Base-by-base conservation (phyloP, 805 yeast genomes). In the Metschnikowia kofuensis region DNA sequence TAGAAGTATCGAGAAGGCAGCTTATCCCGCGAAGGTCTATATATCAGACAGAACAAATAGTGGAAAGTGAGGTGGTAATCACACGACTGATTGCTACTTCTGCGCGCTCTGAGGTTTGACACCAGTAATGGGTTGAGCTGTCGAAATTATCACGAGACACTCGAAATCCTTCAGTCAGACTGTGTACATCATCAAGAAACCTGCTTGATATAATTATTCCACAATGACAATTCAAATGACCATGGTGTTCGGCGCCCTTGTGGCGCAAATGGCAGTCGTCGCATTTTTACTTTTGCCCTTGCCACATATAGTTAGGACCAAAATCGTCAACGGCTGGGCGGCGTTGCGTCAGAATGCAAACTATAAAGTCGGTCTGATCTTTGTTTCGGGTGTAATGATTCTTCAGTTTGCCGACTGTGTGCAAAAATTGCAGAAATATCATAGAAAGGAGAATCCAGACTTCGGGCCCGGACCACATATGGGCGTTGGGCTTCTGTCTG, bases 321-420 rank as follows among this genome's bases (percentile, higher is more conserved):
- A 64, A n/a, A 58, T 79, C 12, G 73, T 76, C 40, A 58, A 62
- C n/a, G 32, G 67, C 1, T 70, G 74, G 47, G 62, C 67, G 38
- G 58, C 60, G 11, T 54, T 76, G 34, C 65, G 66, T 44, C 56
- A 60, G 27, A 66, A 65, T 34, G 65, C 64, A 31, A 77, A 82
- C 56, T 65, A 74, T 47, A 73, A 67, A 51, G 78, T 82, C 0
- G 75, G 79, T 0, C 56, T 71, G 11, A 59, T 60, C 1, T 79
- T 83, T 41, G 55, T 71, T 11, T 61, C 69, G 1, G 54, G 67
- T 0, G 61, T 83, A 7, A 75, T 83, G 47, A 66, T 69, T 5
- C 56, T 82, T 50, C 72, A 81, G 57, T 82, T 83, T 56, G 43
- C 72, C 13, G 88, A 83, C 57, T 80, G 86, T 15, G 62, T 79